Percentiles rank a stretch among this genome's conserved stretches.
Conservation (phyloP, 2,329 filamentous ascomycete genomes). For the Fusarium nodosum region DNA sequence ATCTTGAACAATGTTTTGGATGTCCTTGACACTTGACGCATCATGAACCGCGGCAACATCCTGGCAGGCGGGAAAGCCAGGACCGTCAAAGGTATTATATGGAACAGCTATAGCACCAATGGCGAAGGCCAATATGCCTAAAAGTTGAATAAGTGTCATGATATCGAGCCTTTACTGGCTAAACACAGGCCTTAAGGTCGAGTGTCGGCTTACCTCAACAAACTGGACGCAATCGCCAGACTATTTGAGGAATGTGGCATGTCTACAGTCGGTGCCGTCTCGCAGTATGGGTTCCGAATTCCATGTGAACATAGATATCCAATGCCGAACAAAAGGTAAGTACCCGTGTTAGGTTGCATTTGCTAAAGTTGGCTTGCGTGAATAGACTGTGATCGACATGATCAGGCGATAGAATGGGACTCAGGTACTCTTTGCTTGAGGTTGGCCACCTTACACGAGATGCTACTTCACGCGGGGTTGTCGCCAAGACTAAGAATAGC, state of each 20-base stretch:
- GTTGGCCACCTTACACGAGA: neutral
- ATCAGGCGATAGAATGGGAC: neutral
- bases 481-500: neutral
- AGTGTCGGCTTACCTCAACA: fast-evolving
- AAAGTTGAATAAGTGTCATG: neutral
- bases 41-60: neutral
- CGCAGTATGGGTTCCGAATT: fast-evolving
- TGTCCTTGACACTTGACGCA: slow-evolving; percentile 14
- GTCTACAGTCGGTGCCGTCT: fast-evolving
- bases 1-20: slow-evolving; percentile 1
- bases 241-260: neutral
- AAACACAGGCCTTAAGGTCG: neutral
- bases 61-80: slow-evolving; percentile 9
- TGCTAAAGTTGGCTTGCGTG: fast-evolving
- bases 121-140: neutral
- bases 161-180: no score
- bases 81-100: slow-evolving; percentile 18
- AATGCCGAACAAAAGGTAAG: neutral
- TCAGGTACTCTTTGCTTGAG: neutral
- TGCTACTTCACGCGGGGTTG: neutral
- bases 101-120: neutral
- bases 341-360: neutral
- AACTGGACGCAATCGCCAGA: no score
- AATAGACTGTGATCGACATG: neutral
- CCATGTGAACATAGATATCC: neutral